Base-by-base conservation (phyloP, 257 asterid species). In the Galeopsis tetrahit region DNA sequence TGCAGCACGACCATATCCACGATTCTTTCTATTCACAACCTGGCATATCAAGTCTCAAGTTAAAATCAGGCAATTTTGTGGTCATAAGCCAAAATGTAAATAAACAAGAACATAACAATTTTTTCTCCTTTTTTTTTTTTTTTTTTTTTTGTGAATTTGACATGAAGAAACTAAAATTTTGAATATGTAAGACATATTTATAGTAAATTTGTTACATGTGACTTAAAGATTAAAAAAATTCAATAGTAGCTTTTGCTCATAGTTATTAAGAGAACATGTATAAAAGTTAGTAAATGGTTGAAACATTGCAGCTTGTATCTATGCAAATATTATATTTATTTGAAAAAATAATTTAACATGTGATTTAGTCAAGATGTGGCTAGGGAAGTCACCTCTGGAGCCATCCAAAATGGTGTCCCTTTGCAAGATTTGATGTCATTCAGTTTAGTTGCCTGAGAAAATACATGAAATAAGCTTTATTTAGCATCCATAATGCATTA, bases 381-480 rank as follows among this genome's bases (percentile, higher is more conserved):
- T 49, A 74, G 65, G 59, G 58, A 75, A 59, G 61, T 70, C 66
- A 87, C 92, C 89, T 87, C 92, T 65, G 92, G 92, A 63, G 92
- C 92, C 92, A 87, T 87, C 92, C 92, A 87, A 69, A 21, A 87
- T 48, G 92, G 86, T 40, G 92, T 87, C 60, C 92, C 92, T 81
- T 87, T 87, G 82, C 88, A 84, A 21, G 92, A 87, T 84, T 84
- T 81, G 76, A 87, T 83, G 85, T 87, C 92, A 75, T 87, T 87
- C 71, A 84, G 66, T 80, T 81, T 81, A 32, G 86, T 76, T 57
- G 86, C 85, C 92, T 87, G 88, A 38, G 43, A 65, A 80, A 74
- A 75, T 52, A 64, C n/a, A 14, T 10, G 51, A 70, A 49, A 46
- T 36, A 75, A 68, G 36, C 38, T 59, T 73, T 31, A 39, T 35